Base-by-base conservation (phyloP, 1,139 yeast genomes). In the Nakaseomyces bracarensis region DNA sequence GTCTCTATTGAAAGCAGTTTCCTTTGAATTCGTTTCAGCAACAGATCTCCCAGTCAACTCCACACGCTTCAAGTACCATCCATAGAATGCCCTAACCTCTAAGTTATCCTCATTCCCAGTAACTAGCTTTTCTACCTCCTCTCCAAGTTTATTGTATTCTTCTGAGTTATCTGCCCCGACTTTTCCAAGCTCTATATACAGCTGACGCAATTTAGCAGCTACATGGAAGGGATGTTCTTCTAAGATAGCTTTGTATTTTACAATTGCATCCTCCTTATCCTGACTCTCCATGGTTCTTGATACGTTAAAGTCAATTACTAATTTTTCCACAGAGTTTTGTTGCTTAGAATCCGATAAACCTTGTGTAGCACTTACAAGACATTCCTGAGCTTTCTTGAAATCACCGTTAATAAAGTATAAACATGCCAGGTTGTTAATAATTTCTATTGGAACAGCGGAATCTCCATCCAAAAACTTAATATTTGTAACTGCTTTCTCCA, bases 31-130 rank as follows among this genome's bases (percentile, higher is more conserved):
- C 27, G 54, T 55, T 23, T 64, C 63, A 36, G 58, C 60, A 7
- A 46, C 40, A 15, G 63, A 58, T 44, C 68, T 71, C 47, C 72
- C 66, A 8, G 75, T 77, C 40, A 74, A 37, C 9, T 40, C 38
- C 20, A 18, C 20, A 15, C 36, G 27, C 15, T 39, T 36, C 48
- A 86, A 68, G 58, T 78, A 85, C 96, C 97, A 93, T 27, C 95
- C 94, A 61, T 82, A 85, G 51, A 91, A 81, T 0, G 98, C 84
- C 48, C 99, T 77, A 2, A 85, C 78, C 59, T 89, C 96, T 48
- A 86, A 66, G 56, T 86, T 76, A 14, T 78, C 74, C 1, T 77
- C 72, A 50, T 77, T 72, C 27, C 70, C 63, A 3, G 66, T 63
- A 43, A 87, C 63, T 7, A 91, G 63, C 4, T 66, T 58, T 41